Percentiles rank a stretch among this genome's conserved stretches.
Conservation (phyloP, 2,329 filamentous ascomycete genomes). For the Colletotrichum lupini region DNA sequence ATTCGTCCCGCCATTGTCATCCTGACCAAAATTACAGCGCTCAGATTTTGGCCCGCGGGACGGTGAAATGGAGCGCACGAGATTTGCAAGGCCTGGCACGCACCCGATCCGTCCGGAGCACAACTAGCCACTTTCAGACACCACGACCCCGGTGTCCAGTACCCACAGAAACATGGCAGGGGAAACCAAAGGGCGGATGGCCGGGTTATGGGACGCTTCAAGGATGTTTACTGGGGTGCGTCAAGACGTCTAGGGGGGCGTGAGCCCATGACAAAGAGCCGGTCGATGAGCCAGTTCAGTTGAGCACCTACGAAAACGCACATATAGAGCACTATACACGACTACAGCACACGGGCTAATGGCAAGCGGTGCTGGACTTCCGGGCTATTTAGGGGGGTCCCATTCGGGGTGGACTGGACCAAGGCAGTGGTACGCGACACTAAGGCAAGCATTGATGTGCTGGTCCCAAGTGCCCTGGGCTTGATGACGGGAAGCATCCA, state of each 20-base stretch:
- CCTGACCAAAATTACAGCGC: background rate
- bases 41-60: constrained; percentile 7
- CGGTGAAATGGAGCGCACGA: constrained; percentile 1
- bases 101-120: constrained; percentile 12
- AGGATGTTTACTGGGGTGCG: constrained; percentile 10
- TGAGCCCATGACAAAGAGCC: background rate
- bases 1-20: background rate
- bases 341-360: background rate
- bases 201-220: constrained; percentile 22
- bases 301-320: background rate
- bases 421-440: background rate
- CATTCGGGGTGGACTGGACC: background rate
- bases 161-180: constrained; percentile 9
- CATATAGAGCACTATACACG: background rate
- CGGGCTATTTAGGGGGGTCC: background rate
- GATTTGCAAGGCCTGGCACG: constrained; percentile 11
- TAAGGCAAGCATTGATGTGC: constrained; percentile 12
- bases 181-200: constrained; percentile 6
- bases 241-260: background rate
- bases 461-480: background rate
- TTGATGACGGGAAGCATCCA: background rate
- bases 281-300: background rate
- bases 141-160: background rate
- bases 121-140: constrained; percentile 11
- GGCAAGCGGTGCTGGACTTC: background rate